Base-by-base conservation (phyloP, 768 basidiomycete species). In the Coprinopsis cinerea region DNA sequence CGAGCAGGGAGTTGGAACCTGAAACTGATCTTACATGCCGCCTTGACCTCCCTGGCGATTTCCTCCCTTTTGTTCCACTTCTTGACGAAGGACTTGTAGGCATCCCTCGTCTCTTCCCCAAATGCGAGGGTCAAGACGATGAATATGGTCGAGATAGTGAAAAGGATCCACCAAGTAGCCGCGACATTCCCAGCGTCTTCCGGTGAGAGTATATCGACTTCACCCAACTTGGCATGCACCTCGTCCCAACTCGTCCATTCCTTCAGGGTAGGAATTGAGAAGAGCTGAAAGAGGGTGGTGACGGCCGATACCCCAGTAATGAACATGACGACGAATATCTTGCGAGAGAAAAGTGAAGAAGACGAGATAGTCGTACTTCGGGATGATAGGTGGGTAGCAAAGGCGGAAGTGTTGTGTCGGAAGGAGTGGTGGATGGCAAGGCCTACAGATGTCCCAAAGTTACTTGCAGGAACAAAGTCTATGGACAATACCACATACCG, bases 271-370 rank as follows among this genome's bases (percentile, higher is more conserved):
- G 59, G 55, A 47, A 65, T 52, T 11, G 65, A 66, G 49, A 69
- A 70, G n/a, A 74, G 53, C 4, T 63, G 69, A 52, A 74, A 68
- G 14, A 70, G 51, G 39, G 60, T 57, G 51, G 76, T 53, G 0
- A 75, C 54, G n/a, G 74, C 56, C n/a, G 74, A 68, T 14, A 71
- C 57, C 1, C 64, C 44, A 17, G 78, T 68, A 47, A 78, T 75
- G 17, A 71, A 54, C 18, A 74, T 58, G 7, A 74, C 72, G 22
- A 79, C 69, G 1, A 73, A 63, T 48, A 85, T 67, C 6, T 82
- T 75, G 17, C 85, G 79, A 27, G 79, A 57, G 60, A 85, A 88
- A 9, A 71, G 62, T n/a, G n/a, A n/a, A n/a, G n/a, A n/a, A 5
- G 71, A 70, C 6, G 70, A 67, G 9, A 68, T 72, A 40, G 77